Evolutionary conservation across 352 stramenopile genomes (phyloP), one percentile per base, ranked within the genome.

Genomic region (Thalassiosira mediterranea): DNA sequence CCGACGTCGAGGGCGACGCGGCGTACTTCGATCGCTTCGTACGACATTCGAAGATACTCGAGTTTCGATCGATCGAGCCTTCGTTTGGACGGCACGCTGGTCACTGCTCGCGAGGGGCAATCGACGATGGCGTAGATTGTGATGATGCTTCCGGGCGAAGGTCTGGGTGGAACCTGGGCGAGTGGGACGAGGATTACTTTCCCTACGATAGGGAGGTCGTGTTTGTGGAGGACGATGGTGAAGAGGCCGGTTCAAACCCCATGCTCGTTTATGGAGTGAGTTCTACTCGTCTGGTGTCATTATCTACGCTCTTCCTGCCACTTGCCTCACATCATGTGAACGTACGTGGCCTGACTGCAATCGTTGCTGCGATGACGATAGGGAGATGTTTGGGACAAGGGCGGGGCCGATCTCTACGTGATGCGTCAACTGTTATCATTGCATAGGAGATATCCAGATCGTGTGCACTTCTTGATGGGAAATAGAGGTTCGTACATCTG

Each of bases 341-440:
- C n/a, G n/a, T n/a, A n/a, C n/a, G n/a, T n/a, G n/a, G n/a, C n/a
- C n/a, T n/a, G n/a, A n/a, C n/a, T n/a, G n/a, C n/a, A n/a, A n/a
- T n/a, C n/a, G n/a, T n/a, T n/a, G n/a, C n/a, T n/a, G n/a, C n/a
- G 7, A 42, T 42, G 34, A 13, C 13, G 34, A 42, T 29, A 74
- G 66, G 86, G 86, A 37, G 86, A 91, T 65, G 40, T 90, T 26
- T 91, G 86, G 80, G 86, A 91, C 44, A 86, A 89, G 63, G 86
- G 86, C 25, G 86, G 86, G 17, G 72, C 64, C 49, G 86, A 91
- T 81, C 75, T 91, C 23, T 90, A 89, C 37, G 81, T 90, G 1
- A 80, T 88, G 53, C 74, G 86, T 38, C 83, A 91, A 67, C 62
- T 91, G 10, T 49, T 90, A 28, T 80, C 82, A 61, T 67, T 91